Evolutionary conservation across 805 yeast species (phyloP), one percentile per base, ranked within the genome.

Genomic region (Yamadazyma laniorum): DNA sequence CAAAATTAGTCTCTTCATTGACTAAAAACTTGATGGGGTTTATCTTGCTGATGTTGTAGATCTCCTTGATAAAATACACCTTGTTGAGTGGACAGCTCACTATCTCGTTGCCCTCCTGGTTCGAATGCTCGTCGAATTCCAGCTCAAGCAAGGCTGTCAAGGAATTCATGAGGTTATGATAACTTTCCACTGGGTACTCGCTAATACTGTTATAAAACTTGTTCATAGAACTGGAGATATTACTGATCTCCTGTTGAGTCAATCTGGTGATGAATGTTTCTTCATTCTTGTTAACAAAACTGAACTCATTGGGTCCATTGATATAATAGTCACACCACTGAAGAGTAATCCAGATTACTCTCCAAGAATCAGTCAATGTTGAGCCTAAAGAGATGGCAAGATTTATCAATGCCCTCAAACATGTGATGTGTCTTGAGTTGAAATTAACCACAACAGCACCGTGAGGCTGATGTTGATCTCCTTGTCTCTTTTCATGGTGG

Each of bases 371-470:
- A 5, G 74, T 74, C 12, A 91, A 67, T 1, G 80, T 74, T 1
- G 90, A 75, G 0, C 96, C 97, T n/a, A 91, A 60, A 0, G 96
- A 85, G 3, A 81, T 73, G 0, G 91, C 89, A 34, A 91, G 65
- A 43, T 87, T 85, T 3, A 82, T 65, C 26, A 91, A 59, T 0
- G 95, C 96, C 34, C 96, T 69, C 27, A 88, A 75, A 48, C 95
- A 79, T 7, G 82, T 71, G 1, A 86, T 72, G 44, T 86, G 88
- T 37, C 95, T 72, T 0, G 85, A 70, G 42, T 80, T 77, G 30
- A 85, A 65, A 22, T 56, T 54, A 42, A 19, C 32, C n/a, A 18
- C 28, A 18, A 11, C 17, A 23, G 16, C 33, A 14, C 25, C 29
- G 14, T 19, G 18, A 3, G 13, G 15, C 12, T 17, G 14, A 21